Evolutionary conservation across 2,329 filamentous ascomycete genomes (phyloP), one percentile per base, ranked within the genome.

Genomic region (Juglanconis juglandina): DNA sequence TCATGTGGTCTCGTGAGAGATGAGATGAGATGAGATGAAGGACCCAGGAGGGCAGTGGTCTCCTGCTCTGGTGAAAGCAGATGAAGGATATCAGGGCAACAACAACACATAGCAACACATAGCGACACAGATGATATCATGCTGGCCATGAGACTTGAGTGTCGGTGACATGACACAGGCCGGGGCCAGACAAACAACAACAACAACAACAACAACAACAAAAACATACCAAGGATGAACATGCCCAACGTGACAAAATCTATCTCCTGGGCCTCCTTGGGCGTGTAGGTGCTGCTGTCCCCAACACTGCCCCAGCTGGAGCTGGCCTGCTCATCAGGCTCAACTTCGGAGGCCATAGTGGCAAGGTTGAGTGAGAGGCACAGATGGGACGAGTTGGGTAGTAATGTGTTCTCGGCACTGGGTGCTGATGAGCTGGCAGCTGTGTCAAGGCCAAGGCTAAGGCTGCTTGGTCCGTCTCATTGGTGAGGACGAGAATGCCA

Each of bases 191-290:
- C 24, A 24, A 47, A n/a, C 34, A 14, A 39, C 14, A 17, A 7
- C 4, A 53, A 24, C 11, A 17, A 17, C 52, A 54, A 5, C 17
- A 17, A 24, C n/a, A n/a, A n/a, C 34, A 54, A 46, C 14, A 37
- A 30, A 17, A 46, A 51, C 58, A 44, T 75, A 88, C 86, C 87
- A 63, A 90, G 85, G 54, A 90, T 90, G 68, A 90, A 87, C 87
- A 90, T 90, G 68, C 87, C 88, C 68, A 90, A 69, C 0, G 87
- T 89, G 62, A 87, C 85, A 72, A 90, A 89, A 65, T 90, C 87
- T 56, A 88, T 80, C 52, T 75, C 73, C 62, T 77, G 76, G 17
- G 68, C 64, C 42, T 70, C 67, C 44, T 47, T 47, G 17, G 44
- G 44, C 9, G 44, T 47, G 44, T 10, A 9, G 44, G 44, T 47